Evolutionary conservation across 331 rosid species (phyloP), one percentile per base, ranked within the genome.

Genomic region (Quercus lobata): DNA sequence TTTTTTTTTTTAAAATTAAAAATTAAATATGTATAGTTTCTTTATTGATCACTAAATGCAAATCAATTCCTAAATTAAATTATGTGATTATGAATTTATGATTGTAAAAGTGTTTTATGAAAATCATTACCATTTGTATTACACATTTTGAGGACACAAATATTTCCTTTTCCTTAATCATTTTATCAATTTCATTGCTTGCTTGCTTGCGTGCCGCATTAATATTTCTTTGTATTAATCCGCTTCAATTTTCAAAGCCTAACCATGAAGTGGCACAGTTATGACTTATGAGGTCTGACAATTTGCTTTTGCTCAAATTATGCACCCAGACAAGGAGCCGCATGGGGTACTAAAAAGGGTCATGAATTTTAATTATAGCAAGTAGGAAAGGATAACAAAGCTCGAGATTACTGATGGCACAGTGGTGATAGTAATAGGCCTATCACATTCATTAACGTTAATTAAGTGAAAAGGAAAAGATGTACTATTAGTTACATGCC

Each of bases 401-500:
- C 17, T 49, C 54, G 54, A 49, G 54, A 49, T 49, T 49, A 14
- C 1, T 49, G 54, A 49, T 49, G 54, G 17, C 15, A 12, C 54
- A 49, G 17, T 12, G 5, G 2, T 12, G 17, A 49, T 49, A 49
- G 22, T 66, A 37, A 61, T 19, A 17, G 21, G 74, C 10, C 6
- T 18, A 71, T 34, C 10, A 19, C 37, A 70, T 70, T 25, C 37
- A 70, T 70, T 25, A 54, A 62, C 54, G 60, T 12, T 12, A 69
- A 66, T 30, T 58, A 44, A 84, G 58, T 7, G 9, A 22, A 37
- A 74, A 79, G 68, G 22, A 22, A 37, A 74, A 79, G 60, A 16
- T 3, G 76, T 76, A 44, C 61, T 75, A 75, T 71, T 56, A 57
- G 35, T 81, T 63, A 78, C 83, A 80, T 46, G 32, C 75, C 18